Percentiles rank a stretch among this genome's conserved stretches.
Conservation (phyloP, 768 basidiomycete species). For the Dictyophora rubrovolvata region DNA sequence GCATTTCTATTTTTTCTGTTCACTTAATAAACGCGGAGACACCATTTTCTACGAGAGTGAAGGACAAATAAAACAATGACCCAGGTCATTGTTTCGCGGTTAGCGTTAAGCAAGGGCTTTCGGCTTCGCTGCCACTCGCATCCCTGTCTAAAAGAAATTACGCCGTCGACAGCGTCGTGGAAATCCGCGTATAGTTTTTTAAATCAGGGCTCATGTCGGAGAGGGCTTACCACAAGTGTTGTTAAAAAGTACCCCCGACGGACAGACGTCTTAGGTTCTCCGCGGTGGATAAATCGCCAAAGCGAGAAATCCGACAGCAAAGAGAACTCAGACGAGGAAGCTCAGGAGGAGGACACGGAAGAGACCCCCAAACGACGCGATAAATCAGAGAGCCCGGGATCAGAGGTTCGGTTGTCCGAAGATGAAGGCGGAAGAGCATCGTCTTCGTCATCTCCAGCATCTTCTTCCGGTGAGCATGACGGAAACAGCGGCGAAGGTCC, state of each 20-base stretch:
- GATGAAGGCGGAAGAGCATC: conserved; percentile 21
- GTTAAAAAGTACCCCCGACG: conserved; percentile 16
- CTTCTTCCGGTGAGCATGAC: conserved; percentile 31
- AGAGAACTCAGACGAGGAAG: conserved; percentile 18
- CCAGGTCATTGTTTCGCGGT: background rate
- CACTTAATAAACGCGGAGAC: background rate
- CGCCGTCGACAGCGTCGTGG: background rate
- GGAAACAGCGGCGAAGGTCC: conserved; percentile 25
- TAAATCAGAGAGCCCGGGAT: conserved; percentile 10
- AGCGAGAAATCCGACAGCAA: conserved; percentile 16
- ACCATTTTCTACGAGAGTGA: background rate
- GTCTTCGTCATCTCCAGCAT: conserved; percentile 26
- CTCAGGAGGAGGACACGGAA: conserved; percentile 2
- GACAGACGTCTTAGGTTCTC: conserved; percentile 23
- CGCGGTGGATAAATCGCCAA: conserved; percentile 29
- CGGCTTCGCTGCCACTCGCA: background rate
- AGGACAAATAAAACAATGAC: background rate
- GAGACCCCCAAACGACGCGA: background rate
- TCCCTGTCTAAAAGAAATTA: background rate
- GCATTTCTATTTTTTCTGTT: background rate
- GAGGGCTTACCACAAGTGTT: background rate
- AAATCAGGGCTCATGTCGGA: background rate
- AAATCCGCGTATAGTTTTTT: background rate
- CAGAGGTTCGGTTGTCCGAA: conserved; percentile 16
- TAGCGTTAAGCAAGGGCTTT: background rate